These are phyloP conservation scores for Pugionium dolabratum DNA, from an alignment of 345 rosid species.

Conservation along the genomic window DNA sequence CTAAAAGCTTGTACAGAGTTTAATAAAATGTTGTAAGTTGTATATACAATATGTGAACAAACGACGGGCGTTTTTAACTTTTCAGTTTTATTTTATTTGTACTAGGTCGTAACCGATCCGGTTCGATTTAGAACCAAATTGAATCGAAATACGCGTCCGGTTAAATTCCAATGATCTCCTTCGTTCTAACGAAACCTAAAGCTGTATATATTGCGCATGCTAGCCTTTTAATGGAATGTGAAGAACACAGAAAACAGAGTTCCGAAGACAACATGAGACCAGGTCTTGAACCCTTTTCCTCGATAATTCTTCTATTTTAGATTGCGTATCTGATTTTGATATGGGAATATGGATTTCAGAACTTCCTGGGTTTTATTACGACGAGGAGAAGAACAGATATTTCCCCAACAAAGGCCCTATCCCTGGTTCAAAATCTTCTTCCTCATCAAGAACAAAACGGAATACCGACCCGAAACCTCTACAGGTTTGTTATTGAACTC, in stretches of 20 bases:
- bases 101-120: constrained; percentile 10
- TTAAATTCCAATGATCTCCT: neutral
- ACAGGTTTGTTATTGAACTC: constrained; percentile 36
- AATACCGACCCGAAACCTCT: constrained; percentile 35
- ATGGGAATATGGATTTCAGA: constrained; percentile 45
- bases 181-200: constrained; percentile 14
- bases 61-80: neutral
- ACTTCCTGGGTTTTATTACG: constrained; percentile 82
- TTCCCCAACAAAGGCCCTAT: constrained; percentile 78
- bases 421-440: constrained; percentile 56
- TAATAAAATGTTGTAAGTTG: constrained; percentile 1
- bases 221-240: constrained; percentile 20
- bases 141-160: constrained; percentile 24
- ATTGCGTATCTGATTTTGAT: constrained; percentile 14
- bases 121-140: neutral
- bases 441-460: constrained; percentile 36
- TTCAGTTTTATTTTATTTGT: neutral
- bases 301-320: neutral
- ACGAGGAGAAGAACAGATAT: constrained; percentile 84
- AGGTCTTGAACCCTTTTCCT: constrained; percentile 23
- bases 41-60: neutral
- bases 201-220: neutral
- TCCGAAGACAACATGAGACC: constrained; percentile 33
- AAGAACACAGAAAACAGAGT: constrained; percentile 20
- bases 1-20: constrained; percentile 43